Base-by-base conservation (phyloP, 768 basidiomycete species). In the Gymnopilus junonius region DNA sequence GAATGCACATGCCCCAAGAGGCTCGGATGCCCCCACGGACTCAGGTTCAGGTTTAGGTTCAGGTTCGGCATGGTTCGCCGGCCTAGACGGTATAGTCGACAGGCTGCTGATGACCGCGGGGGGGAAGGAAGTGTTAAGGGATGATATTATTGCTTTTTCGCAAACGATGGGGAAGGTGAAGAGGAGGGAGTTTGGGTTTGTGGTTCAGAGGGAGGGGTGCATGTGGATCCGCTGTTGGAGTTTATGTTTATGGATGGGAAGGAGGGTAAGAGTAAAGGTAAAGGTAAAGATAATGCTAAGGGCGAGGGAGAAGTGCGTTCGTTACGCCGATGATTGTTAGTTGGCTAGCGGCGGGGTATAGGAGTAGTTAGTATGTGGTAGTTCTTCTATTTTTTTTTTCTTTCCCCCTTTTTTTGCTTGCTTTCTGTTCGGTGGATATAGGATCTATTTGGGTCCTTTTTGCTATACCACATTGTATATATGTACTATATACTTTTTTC, bases 51-150 rank as follows among this genome's bases (percentile, higher is more conserved):
- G 1, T 40, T 25, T 8, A 14, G 23, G 25, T 48, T 14, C 35
- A 35, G 1, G 11, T 35, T 14, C 45, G 25, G 45, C 59, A 15
- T 77, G 76, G 76, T 74, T 71, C 58, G 50, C 48, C 0, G 71
- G 69, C 1, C 46, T 73, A 11, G 72, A 73, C 20, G 39, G 29
- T 2, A 42, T 73, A 8, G 71, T 75, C 1, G 66, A 66, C 14
- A 61, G 68, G 48, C 46, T 75, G 4, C 48, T 77, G 1, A 63
- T 76, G 37, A 74, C 70, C 11, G 67, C 64, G 2, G 75, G 76
- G 8, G 65, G 59, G 0, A 27, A 45, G 3, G 75, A 77, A 60
- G 35, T 66, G 15, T 59, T 76, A 40, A 50, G 57, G 12, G 75
- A 75, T 39, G 71, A 73, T 43, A 71, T 73, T 17, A 48, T 63